Base-by-base conservation (phyloP, 192 early-diverging fungal species). In the Coemansia sp. region DNA sequence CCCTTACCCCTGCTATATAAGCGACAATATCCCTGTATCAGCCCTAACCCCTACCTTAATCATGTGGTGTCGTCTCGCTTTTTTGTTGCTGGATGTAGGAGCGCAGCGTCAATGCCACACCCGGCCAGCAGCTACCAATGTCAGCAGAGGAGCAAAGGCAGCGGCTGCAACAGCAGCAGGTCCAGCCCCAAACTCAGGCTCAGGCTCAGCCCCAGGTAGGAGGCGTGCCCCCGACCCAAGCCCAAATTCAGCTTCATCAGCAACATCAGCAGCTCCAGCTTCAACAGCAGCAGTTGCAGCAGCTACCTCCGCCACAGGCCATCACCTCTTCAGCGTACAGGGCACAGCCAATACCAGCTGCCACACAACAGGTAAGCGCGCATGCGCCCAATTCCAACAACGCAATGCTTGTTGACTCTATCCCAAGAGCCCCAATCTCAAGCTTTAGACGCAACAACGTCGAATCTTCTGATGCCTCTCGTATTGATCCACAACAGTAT, bases 281-380 rank as follows among this genome's bases (percentile, higher is more conserved):
- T 29, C 55, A 60, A 38, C 60, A 53, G 40, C 60, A 55, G 39
- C 68, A 70, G 27, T 39, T 48, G 43, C 74, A 76, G 46, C 64
- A 71, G 61, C 41, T 71, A 14, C 63, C 66, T 15, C 65, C 60
- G 26, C 54, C 56, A 10, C 75, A 71, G 69, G 53, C n/a, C 36
- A 68, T 78, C 27, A 53, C 62, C 22, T 61, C 69, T 34, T 60
- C 66, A 12, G 66, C 76, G 22, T 79, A 79, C 50, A 79, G 76
- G 36, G 41, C 70, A 29, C 76, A 79, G 67, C 62, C 65, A 55
- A 57, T 72, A 3, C 63, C 76, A 44, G 43, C 65, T 8, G 63
- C 67, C 26, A 62, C 70, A 41, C 76, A 72, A 62, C 76, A 79
- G 76, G 76, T 79, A 79, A 72, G 76, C 76, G 65, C 63, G 34